Evolutionary conservation across 2,329 filamentous ascomycete genomes (phyloP).

Genomic region (Aureobasidium zeae): DNA sequence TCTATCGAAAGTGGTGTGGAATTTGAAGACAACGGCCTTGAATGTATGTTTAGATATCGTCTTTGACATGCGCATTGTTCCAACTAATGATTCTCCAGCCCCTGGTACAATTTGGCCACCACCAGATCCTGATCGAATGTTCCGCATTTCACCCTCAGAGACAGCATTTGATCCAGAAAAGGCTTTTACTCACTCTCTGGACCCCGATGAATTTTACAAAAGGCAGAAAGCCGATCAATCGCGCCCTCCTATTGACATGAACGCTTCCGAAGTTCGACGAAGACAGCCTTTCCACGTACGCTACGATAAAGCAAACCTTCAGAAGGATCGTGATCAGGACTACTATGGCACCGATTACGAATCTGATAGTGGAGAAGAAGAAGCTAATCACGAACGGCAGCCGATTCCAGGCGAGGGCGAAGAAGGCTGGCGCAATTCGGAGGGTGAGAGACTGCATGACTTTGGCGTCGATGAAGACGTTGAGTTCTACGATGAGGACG

Average conservation of each 20-base stretch:
- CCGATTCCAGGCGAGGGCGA: conserved; percentile 35
- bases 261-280: conserved; percentile 29
- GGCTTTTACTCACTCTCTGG: conserved; percentile 33
- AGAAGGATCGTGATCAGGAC: conserved; percentile 15
- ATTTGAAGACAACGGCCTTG: conserved; percentile 70
- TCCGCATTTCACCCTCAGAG: conserved; percentile 21
- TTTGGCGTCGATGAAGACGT: conserved; percentile 72
- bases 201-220: conserved; percentile 44
- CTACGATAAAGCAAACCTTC: conserved; percentile 23
- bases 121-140: conserved; percentile 41
- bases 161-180: conserved; percentile 18
- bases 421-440: conserved; percentile 61
- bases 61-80: no score
- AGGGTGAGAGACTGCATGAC: conserved; percentile 64
- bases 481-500: conserved; percentile 58
- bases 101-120: conserved; percentile 39
- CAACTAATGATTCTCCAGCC: conserved; percentile 31
- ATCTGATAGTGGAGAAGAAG: conserved; percentile 38
- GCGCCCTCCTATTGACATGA: conserved; percentile 28
- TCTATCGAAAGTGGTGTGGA: conserved; percentile 42
- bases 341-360: conserved; percentile 20
- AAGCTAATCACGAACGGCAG: conserved; percentile 22
- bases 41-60: conserved; percentile 46
- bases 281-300: conserved; percentile 36
- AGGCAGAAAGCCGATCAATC: conserved; percentile 45